These are phyloP conservation scores for Backusella sp. DNA, from an alignment of 192 early-diverging fungal species.

Conservation along the genomic window DNA sequence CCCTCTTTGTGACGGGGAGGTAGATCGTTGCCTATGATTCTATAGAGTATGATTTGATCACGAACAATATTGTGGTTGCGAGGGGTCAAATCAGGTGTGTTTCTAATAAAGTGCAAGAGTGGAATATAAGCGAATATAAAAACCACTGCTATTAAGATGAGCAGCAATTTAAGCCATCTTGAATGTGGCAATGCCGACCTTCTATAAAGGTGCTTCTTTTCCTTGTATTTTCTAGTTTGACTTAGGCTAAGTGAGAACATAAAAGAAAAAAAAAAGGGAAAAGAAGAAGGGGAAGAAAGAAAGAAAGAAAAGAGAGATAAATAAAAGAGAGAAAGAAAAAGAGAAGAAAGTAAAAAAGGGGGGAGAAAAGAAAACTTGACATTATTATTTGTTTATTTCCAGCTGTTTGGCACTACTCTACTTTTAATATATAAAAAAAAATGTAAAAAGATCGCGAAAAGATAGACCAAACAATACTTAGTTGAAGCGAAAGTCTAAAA, in stretches of 20 bases:
- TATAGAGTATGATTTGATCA: slow-evolving; percentile 48
- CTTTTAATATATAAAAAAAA: slow-evolving; percentile 1
- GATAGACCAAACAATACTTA: background rate
- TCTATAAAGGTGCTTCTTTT: slow-evolving; percentile 11
- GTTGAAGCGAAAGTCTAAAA: background rate
- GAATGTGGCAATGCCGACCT: background rate
- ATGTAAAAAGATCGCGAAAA: background rate
- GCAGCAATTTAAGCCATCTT: slow-evolving; percentile 13
- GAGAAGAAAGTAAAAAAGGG: background rate
- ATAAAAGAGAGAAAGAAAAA: background rate
- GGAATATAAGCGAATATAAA: slow-evolving; percentile 17
- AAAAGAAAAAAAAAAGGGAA: background rate
- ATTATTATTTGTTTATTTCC: slow-evolving; percentile 8
- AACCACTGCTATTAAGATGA: background rate
- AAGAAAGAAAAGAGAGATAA: background rate
- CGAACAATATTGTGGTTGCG: background rate
- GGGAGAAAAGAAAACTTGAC: background rate
- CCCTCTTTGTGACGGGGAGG: slow-evolving; percentile 60
- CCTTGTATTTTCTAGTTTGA: slow-evolving; percentile 15
- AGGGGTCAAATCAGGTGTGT: background rate
- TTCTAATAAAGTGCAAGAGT: slow-evolving; percentile 1
- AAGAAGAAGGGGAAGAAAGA: background rate
- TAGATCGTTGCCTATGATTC: slow-evolving; percentile 62
- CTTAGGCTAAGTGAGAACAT: slow-evolving; percentile 5
- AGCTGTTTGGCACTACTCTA: background rate